Percentiles rank a stretch among this genome's conserved stretches.
Conservation (phyloP, 306 rosid genomes). For the Begonia loranthoides region DNA sequence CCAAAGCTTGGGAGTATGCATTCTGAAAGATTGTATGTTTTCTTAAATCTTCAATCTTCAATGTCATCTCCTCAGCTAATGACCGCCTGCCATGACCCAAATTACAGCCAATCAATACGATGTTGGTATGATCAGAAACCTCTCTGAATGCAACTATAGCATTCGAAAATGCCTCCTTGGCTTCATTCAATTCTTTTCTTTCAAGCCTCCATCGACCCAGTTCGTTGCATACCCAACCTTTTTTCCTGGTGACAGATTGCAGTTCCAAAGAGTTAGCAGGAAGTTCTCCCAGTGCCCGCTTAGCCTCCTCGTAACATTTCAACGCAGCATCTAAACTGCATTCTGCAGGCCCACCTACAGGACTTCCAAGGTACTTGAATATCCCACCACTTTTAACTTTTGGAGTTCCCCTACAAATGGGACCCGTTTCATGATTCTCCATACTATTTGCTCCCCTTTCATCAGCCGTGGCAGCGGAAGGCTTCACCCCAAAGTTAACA, state of each 20-base stretch:
- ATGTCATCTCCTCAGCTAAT: constrained; percentile 76
- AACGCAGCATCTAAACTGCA: constrained; percentile 48
- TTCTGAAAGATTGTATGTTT: constrained; percentile 32
- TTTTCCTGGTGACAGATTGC: constrained; percentile 58
- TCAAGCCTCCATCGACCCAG: constrained; percentile 73
- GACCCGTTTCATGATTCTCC: constrained; percentile 18
- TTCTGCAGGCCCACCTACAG: constrained; percentile 42
- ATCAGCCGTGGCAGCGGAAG: constrained; percentile 19
- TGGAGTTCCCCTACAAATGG: constrained; percentile 22
- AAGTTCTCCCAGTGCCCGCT: constrained; percentile 47
- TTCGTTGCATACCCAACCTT: constrained; percentile 94
- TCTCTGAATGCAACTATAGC: constrained; percentile 86
- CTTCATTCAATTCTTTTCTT: constrained; percentile 52
- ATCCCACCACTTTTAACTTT: constrained; percentile 72
- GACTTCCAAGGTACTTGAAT: constrained; percentile 70
- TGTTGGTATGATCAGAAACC: constrained; percentile 81
- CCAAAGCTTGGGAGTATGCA: constrained; percentile 59
- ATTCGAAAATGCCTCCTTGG: constrained; percentile 65
- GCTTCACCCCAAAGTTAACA: constrained; percentile 14
- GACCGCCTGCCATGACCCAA: constrained; percentile 94
- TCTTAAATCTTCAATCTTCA: constrained; percentile 51
- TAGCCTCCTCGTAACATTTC: constrained; percentile 77
- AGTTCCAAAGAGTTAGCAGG: constrained; percentile 57
- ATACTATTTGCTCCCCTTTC: constrained; percentile 16
- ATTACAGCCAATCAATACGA: constrained; percentile 79